phyloP scores from a whole-genome alignment of 169 alveolate species.

The Besnoitia besnoiti region DNA sequence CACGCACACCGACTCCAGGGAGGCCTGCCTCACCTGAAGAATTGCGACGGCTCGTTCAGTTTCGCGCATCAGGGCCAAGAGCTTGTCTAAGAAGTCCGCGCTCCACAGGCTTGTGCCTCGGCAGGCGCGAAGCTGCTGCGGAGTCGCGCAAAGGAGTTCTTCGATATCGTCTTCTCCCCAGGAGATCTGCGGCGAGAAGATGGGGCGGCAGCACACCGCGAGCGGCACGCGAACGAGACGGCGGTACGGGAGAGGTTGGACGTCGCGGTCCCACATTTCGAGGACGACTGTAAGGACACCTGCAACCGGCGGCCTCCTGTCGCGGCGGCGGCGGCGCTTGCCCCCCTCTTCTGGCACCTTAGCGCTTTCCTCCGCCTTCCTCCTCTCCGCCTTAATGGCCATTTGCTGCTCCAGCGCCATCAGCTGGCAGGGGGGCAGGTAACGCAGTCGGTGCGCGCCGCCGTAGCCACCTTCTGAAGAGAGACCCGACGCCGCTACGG shows the following conservation, averaged over 20 bases:
- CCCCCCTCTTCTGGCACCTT: neutral
- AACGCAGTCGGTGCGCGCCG: neutral
- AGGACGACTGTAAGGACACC: constrained; percentile 1
- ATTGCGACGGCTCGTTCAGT: constrained; percentile 49
- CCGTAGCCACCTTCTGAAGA: neutral
- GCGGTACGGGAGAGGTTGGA: neutral
- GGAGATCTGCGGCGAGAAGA: neutral
- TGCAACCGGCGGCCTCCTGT: neutral
- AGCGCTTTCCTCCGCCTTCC: neutral
- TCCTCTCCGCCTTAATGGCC: neutral
- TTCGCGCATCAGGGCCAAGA: neutral
- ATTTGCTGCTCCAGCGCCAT: neutral
- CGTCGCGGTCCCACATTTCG: neutral
- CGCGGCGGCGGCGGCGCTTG: neutral
- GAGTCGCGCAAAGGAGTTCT: neutral
- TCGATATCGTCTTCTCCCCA: neutral
- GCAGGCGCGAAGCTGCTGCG: neutral
- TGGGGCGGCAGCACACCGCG: neutral
- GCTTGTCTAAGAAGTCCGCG: neutral
- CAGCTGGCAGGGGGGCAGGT: neutral
- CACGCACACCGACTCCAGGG: neutral
- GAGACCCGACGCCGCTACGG: too few species aligned
- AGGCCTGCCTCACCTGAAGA: constrained; percentile 55
- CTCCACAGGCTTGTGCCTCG: neutral
- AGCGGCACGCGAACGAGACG: constrained; percentile 13